Conservation (phyloP, 768 basidiomycete species). For the Auricularia sp. region DNA sequence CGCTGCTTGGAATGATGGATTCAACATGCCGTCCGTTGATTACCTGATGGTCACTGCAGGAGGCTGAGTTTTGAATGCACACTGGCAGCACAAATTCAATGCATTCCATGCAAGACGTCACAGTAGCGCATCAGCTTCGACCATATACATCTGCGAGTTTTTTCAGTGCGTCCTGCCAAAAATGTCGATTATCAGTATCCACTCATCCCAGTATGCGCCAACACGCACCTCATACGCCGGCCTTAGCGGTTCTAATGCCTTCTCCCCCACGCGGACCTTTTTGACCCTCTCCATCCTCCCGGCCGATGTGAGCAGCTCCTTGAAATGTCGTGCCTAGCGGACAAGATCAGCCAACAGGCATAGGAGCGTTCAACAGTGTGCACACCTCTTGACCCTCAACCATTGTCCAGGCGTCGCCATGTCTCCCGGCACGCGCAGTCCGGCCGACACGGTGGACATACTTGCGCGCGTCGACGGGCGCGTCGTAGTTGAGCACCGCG, state of each 20-base stretch:
- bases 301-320: slow-evolving; percentile 63
- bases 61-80: too few relatives aligned
- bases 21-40: too few relatives aligned
- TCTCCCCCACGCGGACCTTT: slow-evolving; percentile 52
- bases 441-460: slow-evolving; percentile 97
- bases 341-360: too few relatives aligned
- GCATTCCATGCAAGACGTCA: too few relatives aligned
- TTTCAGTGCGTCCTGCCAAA: background rate
- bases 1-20: too few relatives aligned
- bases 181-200: background rate
- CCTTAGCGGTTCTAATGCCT: slow-evolving; percentile 45
- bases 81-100: too few relatives aligned
- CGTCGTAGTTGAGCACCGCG: slow-evolving; percentile 93
- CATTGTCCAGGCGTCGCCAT: slow-evolving; percentile 86
- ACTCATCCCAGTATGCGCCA: background rate
- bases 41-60: too few relatives aligned
- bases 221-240: slow-evolving; percentile 57
- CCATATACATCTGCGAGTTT: background rate
- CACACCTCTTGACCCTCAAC: slow-evolving; percentile 80
- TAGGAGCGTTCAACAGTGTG: too few relatives aligned
- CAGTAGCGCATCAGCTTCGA: background rate
- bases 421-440: slow-evolving; percentile 85
- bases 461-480: slow-evolving; percentile 94
- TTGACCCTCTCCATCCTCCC: slow-evolving; percentile 63
- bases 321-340: slow-evolving; percentile 64